phyloP scores from a whole-genome alignment of 208 protist species.

The Dictyostelium gargantuum region DNA sequence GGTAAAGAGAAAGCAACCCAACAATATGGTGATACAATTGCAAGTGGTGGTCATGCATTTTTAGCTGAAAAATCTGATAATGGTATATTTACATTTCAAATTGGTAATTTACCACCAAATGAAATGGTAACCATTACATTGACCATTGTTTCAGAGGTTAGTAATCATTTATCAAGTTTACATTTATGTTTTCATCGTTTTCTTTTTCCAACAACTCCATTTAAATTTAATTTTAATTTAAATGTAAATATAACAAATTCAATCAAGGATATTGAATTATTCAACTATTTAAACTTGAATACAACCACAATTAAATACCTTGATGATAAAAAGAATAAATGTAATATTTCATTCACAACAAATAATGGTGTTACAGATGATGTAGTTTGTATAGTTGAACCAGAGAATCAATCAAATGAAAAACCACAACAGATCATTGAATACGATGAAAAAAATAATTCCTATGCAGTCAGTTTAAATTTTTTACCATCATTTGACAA shows the following conservation, averaged over 20 bases:
- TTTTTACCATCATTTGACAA: slow-evolving; percentile 10
- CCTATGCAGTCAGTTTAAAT: background rate
- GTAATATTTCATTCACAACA: background rate
- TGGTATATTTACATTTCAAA: background rate
- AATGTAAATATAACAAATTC: background rate
- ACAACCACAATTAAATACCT: background rate
- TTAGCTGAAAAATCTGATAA: background rate
- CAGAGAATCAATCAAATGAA: background rate
- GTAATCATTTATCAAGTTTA: background rate
- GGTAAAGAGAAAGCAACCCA: background rate
- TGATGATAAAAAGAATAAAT: background rate
- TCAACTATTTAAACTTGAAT: background rate
- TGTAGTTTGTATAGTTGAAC: background rate
- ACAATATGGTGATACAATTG: slow-evolving; percentile 41
- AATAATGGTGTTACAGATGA: background rate
- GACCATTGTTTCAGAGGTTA: background rate
- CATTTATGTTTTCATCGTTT: background rate
- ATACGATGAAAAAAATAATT: background rate
- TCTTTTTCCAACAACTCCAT: background rate
- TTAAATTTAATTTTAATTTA: background rate
- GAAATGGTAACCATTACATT: slow-evolving; percentile 6
- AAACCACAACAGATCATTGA: background rate
- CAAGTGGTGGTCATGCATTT: slow-evolving; percentile 29
- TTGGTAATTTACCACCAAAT: slow-evolving; percentile 59
- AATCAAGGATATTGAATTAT: background rate